phyloP scores from a whole-genome alignment of 257 asterid genomes.

The Gentiana dahurica region DNA sequence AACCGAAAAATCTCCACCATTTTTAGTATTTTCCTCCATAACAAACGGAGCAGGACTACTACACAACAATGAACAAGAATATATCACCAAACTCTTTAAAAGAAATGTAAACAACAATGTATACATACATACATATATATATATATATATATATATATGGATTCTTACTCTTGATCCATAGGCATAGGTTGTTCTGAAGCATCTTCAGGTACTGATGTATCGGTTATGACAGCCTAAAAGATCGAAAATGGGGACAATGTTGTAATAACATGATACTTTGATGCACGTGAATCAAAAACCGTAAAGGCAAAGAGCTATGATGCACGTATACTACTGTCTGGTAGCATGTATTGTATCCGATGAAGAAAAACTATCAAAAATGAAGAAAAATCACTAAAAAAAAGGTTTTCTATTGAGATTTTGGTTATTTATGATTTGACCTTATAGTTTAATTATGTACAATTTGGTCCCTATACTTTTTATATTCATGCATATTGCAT shows the following conservation, averaged over 20 bases:
- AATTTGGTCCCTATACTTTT: too few species aligned
- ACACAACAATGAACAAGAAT: slow-evolving; percentile 9
- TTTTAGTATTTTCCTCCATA: slow-evolving; percentile 9
- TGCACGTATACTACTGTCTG: too few species aligned
- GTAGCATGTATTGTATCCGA: too few species aligned
- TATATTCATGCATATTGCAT: too few species aligned
- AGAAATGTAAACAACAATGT: slow-evolving; percentile 3
- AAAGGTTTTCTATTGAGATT: too few species aligned
- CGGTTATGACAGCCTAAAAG: slow-evolving; percentile 17
- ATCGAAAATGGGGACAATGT: slow-evolving; percentile 6
- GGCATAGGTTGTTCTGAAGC: slow-evolving; percentile 27
- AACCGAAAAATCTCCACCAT: slow-evolving; percentile 16
- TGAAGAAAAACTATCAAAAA: too few species aligned
- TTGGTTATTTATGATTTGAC: too few species aligned
- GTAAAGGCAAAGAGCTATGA: too few species aligned
- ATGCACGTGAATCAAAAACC: not conserved
- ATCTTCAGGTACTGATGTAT: slow-evolving; percentile 17
- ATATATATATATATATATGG: not conserved
- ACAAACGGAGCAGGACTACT: slow-evolving; percentile 40
- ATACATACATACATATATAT: not conserved
- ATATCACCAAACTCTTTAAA: slow-evolving; percentile 1
- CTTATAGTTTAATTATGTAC: too few species aligned
- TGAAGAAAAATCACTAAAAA: too few species aligned
- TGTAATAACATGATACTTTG: not conserved
- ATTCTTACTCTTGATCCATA: slow-evolving; percentile 65